Conservation (phyloP, 208 protist species). For the Jaenimonas drosophilae region DNA sequence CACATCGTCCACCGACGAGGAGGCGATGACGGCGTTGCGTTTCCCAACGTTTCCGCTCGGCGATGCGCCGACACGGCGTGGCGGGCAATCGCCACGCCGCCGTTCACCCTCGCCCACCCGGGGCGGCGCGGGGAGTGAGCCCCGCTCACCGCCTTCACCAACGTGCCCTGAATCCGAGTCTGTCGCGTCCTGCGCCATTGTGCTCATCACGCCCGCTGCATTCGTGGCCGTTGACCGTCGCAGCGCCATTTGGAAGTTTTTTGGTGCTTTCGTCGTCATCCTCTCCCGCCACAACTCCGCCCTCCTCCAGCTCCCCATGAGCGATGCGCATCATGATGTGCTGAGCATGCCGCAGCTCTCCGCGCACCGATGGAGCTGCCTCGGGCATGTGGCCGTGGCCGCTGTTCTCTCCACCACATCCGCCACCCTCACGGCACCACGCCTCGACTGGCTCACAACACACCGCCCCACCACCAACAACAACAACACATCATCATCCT, state of each 20-base stretch:
- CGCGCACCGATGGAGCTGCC: constrained; percentile 41
- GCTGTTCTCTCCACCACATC: constrained; percentile 19
- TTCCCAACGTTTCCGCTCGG: no score
- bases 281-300: constrained; percentile 1
- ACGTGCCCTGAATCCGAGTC: constrained; percentile 5
- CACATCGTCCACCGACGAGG: not conserved
- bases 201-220: no score
- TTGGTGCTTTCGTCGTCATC: constrained; percentile 31
- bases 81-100: not conserved
- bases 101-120: not conserved
- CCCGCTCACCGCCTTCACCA: not conserved
- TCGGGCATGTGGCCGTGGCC: constrained; percentile 30
- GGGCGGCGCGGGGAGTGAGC: not conserved
- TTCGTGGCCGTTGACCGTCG: constrained; percentile 40
- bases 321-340: constrained; percentile 3
- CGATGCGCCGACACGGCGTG: not conserved
- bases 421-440: constrained; percentile 4
- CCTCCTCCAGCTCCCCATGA: not conserved
- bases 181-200: constrained; percentile 33
- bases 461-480: not conserved
- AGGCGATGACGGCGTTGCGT: no score
- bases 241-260: constrained; percentile 64
- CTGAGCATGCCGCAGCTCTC: constrained; percentile 9
- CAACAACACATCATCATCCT: not conserved
- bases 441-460: constrained; percentile 11